These are phyloP conservation scores for Monosporozyma aquatica DNA, from an alignment of 805 yeast genomes.

Conservation along the genomic window DNA sequence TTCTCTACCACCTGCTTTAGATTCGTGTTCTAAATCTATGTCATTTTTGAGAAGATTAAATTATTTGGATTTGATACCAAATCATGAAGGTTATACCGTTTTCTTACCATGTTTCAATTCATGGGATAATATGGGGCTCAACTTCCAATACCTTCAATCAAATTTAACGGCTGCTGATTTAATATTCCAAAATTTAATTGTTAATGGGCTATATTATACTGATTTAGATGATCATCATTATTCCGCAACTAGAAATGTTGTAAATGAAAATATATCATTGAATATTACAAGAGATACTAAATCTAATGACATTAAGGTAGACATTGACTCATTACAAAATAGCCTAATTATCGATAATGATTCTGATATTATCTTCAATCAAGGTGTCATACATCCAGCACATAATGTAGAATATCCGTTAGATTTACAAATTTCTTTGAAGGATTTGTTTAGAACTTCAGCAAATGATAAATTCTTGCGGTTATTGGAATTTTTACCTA, in stretches of 20 bases:
- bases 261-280: constrained; percentile 11
- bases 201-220: constrained; percentile 59
- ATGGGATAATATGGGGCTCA: constrained; percentile 58
- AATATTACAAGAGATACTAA: constrained; percentile 6
- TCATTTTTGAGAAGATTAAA: constrained; percentile 44
- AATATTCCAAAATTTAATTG: constrained; percentile 48
- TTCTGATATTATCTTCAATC: constrained; percentile 63
- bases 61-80: constrained; percentile 44
- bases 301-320: constrained; percentile 6
- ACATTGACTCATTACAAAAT: constrained; percentile 16
- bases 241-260: constrained; percentile 25
- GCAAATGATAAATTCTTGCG: constrained; percentile 39
- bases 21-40: constrained; percentile 57
- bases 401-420: constrained; percentile 49
- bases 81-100: constrained; percentile 58
- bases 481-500: constrained; percentile 38
- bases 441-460: constrained; percentile 49
- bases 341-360: constrained; percentile 27
- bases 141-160: constrained; percentile 46
- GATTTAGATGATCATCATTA: constrained; percentile 36
- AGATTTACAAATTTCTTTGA: constrained; percentile 41
- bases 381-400: constrained; percentile 78
- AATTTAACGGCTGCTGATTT: constrained; percentile 43
- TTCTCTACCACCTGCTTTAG: constrained; percentile 50
- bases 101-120: constrained; percentile 70